phyloP scores from a whole-genome alignment of 2,329 filamentous ascomycete species.

The Fusarium poae region DNA sequence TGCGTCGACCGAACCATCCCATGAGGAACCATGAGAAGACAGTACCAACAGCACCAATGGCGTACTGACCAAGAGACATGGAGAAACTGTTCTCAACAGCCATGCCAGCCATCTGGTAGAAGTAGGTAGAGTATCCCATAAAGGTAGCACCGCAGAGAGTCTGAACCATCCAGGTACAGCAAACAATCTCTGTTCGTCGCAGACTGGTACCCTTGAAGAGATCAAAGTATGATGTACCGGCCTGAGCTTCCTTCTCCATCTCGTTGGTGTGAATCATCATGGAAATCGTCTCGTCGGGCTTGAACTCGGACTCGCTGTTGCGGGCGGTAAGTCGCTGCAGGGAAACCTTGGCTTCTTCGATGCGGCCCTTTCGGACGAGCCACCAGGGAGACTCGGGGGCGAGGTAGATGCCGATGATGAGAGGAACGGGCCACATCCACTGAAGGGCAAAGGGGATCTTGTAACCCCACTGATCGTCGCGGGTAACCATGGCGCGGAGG shows the following conservation, averaged over 20 bases:
- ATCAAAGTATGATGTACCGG: slow-evolving; percentile 60
- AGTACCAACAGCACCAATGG: slow-evolving; percentile 61
- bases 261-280: slow-evolving; percentile 67
- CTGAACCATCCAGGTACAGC: slow-evolving; percentile 60
- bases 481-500: slow-evolving; percentile 56
- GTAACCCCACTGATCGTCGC: slow-evolving; percentile 59
- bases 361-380: slow-evolving; percentile 58
- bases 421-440: slow-evolving; percentile 63
- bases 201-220: slow-evolving; percentile 63
- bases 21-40: slow-evolving; percentile 61
- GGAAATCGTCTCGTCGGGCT: slow-evolving; percentile 60
- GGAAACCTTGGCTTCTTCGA: slow-evolving; percentile 56
- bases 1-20: slow-evolving; percentile 59
- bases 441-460: slow-evolving; percentile 64
- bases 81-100: slow-evolving; percentile 55
- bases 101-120: slow-evolving; percentile 60
- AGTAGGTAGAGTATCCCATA: slow-evolving; percentile 71
- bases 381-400: slow-evolving; percentile 66
- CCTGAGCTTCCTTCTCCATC: slow-evolving; percentile 57
- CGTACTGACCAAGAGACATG: slow-evolving; percentile 59
- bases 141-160: slow-evolving; percentile 57
- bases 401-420: slow-evolving; percentile 58
- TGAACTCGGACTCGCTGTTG: slow-evolving; percentile 53
- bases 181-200: slow-evolving; percentile 61
- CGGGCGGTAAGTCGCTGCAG: slow-evolving; percentile 58